Evolutionary conservation across 805 yeast genomes (phyloP), one percentile per base, ranked within the genome.

Genomic region (Scheffersomyces ergatensis): DNA sequence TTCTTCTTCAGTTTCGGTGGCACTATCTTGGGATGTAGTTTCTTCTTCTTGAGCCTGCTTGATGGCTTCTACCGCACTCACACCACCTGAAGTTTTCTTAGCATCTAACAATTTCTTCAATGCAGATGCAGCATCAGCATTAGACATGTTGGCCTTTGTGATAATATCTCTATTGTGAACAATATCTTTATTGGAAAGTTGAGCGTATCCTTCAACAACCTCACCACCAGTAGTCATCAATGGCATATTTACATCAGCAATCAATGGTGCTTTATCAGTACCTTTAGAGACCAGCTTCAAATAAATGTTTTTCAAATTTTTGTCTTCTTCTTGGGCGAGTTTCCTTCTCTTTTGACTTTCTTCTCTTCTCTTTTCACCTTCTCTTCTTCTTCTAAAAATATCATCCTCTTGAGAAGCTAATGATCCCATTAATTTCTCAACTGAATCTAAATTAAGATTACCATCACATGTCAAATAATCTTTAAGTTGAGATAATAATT

Each of bases 391-490:
- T 43, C 78, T 72, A 64, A 93, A 87, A 36, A 93, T 87, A 5
- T 74, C 83, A 38, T 80, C 85, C 58, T 93, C 99, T 54, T 83
- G 83, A 25, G 67, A 55, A 7, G 92, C 86, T 31, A 93, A 69
- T 18, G 73, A 77, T 17, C 63, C 58, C 63, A 93, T 64, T 43
- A 93, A 63, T 36, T 72, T 71, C 51, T 90, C 95, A 4, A 89
- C 96, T 38, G 88, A 81, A 30, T 74, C 78, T 34, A 90, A 61
- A 56, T 89, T 82, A 37, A 93, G 74, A 14, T 72, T 71, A 32
- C 99, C 99, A 61, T 93, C 99, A 51, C 90, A 80, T 1, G 98
- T 92, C 56, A 93, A 75, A 60, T 83, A 93, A 16, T 86, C 85
- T 38, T 77, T 80, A 69, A 86, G 71, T 23, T 60, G 54, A 0